These are phyloP conservation scores for Pythium insidiosum DNA, from an alignment of 352 stramenopile species.

Conservation along the genomic window DNA sequence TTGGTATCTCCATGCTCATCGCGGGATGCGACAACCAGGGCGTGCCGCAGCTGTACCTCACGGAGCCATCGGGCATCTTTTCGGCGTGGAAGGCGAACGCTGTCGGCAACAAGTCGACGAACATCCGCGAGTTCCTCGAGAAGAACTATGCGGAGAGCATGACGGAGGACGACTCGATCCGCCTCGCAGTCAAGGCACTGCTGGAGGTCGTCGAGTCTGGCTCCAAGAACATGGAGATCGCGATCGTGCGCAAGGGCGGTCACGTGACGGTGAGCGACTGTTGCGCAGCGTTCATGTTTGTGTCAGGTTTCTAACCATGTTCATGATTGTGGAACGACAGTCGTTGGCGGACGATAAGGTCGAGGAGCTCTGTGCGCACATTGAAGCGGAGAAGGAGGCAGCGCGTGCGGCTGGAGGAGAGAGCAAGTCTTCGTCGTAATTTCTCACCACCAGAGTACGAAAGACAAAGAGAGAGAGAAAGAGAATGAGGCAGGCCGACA, in stretches of 20 bases:
- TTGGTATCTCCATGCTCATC: slow-evolving; percentile 98
- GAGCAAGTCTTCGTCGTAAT: slow-evolving; percentile 53
- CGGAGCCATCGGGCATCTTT: slow-evolving; percentile 97
- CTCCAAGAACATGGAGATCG: slow-evolving; percentile 99
- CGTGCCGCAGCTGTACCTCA: slow-evolving; percentile 96
- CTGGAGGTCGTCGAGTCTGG: slow-evolving; percentile 98
- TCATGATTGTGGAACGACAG: slow-evolving; percentile 22
- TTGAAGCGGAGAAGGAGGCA: slow-evolving; percentile 81
- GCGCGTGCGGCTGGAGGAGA: slow-evolving; percentile 58
- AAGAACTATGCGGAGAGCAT: slow-evolving; percentile 95
- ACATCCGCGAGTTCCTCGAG: slow-evolving; percentile 98
- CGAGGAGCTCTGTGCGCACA: slow-evolving; percentile 68
- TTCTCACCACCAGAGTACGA: background rate
- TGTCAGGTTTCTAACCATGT: background rate
- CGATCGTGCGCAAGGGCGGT: slow-evolving; percentile 80
- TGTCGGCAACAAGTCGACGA: slow-evolving; percentile 96
- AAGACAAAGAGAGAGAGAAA: background rate
- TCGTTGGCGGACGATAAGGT: slow-evolving; percentile 70
- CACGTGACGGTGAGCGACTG: slow-evolving; percentile 67
- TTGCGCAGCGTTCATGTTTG: slow-evolving; percentile 1
- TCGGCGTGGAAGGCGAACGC: slow-evolving; percentile 98
- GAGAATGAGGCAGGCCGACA: background rate
- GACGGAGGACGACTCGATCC: slow-evolving; percentile 87
- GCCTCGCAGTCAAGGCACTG: slow-evolving; percentile 93
- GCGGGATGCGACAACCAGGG: slow-evolving; percentile 91